Evolutionary conservation across 305 asterid genomes (phyloP).

Genomic region (Fraxinus velutina): DNA sequence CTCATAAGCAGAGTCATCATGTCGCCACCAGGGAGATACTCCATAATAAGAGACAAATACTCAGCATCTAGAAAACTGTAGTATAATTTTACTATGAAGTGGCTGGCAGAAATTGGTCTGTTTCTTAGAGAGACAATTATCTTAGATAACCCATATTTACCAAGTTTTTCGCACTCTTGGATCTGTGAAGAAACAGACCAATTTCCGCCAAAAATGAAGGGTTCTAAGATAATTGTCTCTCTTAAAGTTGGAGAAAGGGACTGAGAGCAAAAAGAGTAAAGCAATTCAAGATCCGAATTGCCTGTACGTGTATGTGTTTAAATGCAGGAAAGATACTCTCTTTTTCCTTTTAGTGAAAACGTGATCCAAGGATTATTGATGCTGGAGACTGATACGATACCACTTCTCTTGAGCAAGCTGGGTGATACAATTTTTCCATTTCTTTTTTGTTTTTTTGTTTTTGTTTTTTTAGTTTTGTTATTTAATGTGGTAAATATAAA

Average conservation of each 20-base stretch:
- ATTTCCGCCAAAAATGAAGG: background rate
- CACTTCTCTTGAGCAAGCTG: too few species aligned
- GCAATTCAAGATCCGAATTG: too few species aligned
- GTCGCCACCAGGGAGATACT: conserved; percentile 94
- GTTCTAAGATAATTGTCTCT: background rate
- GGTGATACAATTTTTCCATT: too few species aligned
- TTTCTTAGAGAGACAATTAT: too few species aligned
- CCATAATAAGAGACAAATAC: conserved; percentile 84
- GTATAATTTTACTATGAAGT: conserved; percentile 74
- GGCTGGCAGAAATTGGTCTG: conserved; percentile 44
- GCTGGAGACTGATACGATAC: too few species aligned
- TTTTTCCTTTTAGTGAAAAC: background rate
- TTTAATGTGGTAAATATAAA: too few species aligned
- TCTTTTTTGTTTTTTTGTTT: too few species aligned
- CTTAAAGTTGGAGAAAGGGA: background rate
- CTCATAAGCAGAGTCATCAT: conserved; percentile 95
- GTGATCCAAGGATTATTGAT: too few species aligned
- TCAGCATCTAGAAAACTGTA: conserved; percentile 93
- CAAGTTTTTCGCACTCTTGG: background rate
- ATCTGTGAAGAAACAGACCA: background rate
- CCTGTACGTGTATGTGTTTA: too few species aligned
- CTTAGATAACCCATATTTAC: background rate
- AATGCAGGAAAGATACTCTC: too few species aligned
- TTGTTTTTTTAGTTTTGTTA: too few species aligned
- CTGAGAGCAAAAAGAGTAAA: background rate